These are phyloP conservation scores for Saccharomyces paradoxus DNA, from an alignment of 805 yeast species.

Conservation along the genomic window DNA sequence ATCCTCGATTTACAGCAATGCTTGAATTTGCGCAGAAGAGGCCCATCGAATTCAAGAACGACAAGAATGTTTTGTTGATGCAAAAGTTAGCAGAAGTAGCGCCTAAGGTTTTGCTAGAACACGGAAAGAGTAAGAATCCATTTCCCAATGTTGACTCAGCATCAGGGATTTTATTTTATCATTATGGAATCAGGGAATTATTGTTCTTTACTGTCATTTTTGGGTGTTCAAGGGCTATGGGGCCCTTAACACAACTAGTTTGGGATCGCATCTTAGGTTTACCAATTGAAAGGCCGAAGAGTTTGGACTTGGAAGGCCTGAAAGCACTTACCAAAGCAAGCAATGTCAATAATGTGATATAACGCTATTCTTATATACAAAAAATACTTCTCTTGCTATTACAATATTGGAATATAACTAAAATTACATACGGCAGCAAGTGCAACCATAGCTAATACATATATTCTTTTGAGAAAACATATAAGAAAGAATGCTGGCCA, in stretches of 20 bases:
- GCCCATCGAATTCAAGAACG: slow-evolving; percentile 48
- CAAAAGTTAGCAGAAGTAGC: slow-evolving; percentile 59
- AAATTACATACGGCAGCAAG: not conserved
- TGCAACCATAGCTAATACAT: too few species aligned
- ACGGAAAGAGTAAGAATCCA: slow-evolving; percentile 82
- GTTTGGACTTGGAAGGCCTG: slow-evolving; percentile 19
- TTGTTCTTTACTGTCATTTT: slow-evolving; percentile 72
- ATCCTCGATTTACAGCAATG: slow-evolving; percentile 73
- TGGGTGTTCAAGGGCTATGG: slow-evolving; percentile 76
- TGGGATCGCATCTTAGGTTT: slow-evolving; percentile 71
- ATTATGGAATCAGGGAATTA: slow-evolving; percentile 69
- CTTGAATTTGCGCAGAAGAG: slow-evolving; percentile 53
- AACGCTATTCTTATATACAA: not conserved
- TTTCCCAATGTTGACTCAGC: slow-evolving; percentile 79
- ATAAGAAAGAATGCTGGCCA: too few species aligned
- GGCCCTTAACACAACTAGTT: slow-evolving; percentile 70
- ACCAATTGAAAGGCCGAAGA: slow-evolving; percentile 77
- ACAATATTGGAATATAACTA: not conserved
- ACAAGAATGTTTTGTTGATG: slow-evolving; percentile 60
- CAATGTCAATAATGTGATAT: not conserved
- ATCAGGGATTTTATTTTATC: slow-evolving; percentile 70
- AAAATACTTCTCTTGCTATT: not conserved
- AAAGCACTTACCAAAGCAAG: slow-evolving; percentile 6
- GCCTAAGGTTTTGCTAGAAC: slow-evolving; percentile 64
- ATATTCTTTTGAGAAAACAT: too few species aligned